phyloP scores from a whole-genome alignment of 345 rosid species.

The Gossypium rotundifolium region DNA sequence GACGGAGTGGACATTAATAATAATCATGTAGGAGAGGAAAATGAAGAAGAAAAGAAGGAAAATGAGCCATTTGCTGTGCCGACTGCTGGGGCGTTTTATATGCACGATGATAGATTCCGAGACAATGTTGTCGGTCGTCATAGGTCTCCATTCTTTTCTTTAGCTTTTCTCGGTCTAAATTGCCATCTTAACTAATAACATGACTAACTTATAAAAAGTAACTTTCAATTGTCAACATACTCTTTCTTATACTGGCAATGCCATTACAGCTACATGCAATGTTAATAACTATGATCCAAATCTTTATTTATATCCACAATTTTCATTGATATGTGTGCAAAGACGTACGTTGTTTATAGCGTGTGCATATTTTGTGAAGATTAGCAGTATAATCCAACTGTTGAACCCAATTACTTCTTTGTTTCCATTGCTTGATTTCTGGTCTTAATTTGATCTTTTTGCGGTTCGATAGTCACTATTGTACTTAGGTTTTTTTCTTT shows the following conservation, averaged over 20 bases:
- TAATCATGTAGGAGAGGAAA: constrained; percentile 29
- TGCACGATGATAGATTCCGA: constrained; percentile 94
- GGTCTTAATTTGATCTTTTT: neutral
- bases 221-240: neutral
- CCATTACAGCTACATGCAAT: neutral
- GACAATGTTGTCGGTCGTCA: constrained; percentile 53
- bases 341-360: neutral
- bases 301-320: neutral
- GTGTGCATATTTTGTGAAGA: neutral
- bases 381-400: neutral
- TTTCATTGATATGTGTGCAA: neutral
- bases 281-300: neutral
- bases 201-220: neutral
- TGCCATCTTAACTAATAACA: neutral
- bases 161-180: neutral
- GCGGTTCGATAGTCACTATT: neutral
- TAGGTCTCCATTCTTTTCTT: constrained; percentile 33
- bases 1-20: constrained; percentile 19
- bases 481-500: neutral
- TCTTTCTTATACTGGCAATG: neutral
- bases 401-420: neutral
- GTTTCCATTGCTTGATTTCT: neutral
- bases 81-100: constrained; percentile 94
- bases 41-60: constrained; percentile 53
- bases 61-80: constrained; percentile 91